Percentiles rank a stretch among this genome's conserved stretches.
Evolutionary conservation across 192 early-diverging fungal genomes (phyloP).

Genomic region (Pilobolus umbonatus): DNA sequence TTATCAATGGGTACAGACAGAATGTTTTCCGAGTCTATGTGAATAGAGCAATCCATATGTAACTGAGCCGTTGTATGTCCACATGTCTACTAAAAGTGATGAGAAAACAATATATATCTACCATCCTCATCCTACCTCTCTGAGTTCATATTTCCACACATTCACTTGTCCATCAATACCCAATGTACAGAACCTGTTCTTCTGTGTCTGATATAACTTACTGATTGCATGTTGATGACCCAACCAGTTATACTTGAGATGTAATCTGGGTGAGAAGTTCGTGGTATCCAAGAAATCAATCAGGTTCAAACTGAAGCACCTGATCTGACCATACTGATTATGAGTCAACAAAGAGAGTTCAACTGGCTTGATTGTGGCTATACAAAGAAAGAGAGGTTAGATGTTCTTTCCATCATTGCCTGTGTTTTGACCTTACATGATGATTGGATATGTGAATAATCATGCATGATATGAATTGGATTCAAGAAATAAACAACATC

Average conservation of each 20-base stretch:
- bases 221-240: slow-evolving; percentile 54
- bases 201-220: slow-evolving; percentile 40
- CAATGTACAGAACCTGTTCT: slow-evolving; percentile 42
- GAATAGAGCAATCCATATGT: slow-evolving; percentile 15
- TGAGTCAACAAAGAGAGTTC: slow-evolving; percentile 61
- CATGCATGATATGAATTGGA: slow-evolving; percentile 31
- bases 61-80: slow-evolving; percentile 17
- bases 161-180: slow-evolving; percentile 48
- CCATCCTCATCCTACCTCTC: slow-evolving; percentile 39
- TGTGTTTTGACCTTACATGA: slow-evolving; percentile 28
- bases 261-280: slow-evolving; percentile 51
- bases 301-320: slow-evolving; percentile 66
- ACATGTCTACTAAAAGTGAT: slow-evolving; percentile 1
- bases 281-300: slow-evolving; percentile 71
- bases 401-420: not conserved
- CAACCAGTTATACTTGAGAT: slow-evolving; percentile 59
- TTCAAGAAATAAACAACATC: slow-evolving; percentile 59
- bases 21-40: not conserved
- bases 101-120: not conserved
- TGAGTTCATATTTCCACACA: slow-evolving; percentile 46
- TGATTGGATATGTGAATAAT: slow-evolving; percentile 33
- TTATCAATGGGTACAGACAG: slow-evolving; percentile 20
- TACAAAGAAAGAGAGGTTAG: not conserved
- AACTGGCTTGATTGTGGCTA: slow-evolving; percentile 41
- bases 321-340: slow-evolving; percentile 55